These are phyloP conservation scores for Yamadazyma triangularis DNA, from an alignment of 1,139 yeast species.

Conservation along the genomic window DNA sequence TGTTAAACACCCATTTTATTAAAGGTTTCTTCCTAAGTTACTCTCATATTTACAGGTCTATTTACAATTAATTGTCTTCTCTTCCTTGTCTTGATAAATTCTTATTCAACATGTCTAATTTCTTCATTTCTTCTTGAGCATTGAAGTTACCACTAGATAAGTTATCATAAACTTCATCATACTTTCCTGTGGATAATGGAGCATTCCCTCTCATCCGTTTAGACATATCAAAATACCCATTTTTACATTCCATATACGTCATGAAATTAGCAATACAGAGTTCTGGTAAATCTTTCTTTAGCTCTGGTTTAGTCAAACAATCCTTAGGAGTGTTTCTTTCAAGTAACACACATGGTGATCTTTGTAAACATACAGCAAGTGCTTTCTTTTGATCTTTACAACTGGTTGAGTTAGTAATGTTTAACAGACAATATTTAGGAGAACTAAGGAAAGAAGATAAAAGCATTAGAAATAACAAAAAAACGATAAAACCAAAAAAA, in stretches of 20 bases:
- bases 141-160: conserved; percentile 77
- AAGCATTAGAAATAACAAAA: background rate
- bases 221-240: conserved; percentile 82
- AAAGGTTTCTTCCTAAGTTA: too few relatives aligned
- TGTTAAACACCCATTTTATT: too few relatives aligned
- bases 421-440: too few relatives aligned
- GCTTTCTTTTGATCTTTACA: conserved; percentile 92
- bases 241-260: conserved; percentile 84
- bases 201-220: conserved; percentile 94
- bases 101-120: conserved; percentile 53
- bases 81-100: conserved; percentile 32
- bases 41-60: background rate
- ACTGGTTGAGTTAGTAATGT: conserved; percentile 49
- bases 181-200: conserved; percentile 86
- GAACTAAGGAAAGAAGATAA: background rate
- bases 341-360: conserved; percentile 93
- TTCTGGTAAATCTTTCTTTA: conserved; percentile 76
- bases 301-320: conserved; percentile 77
- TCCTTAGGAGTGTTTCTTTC: conserved; percentile 87
- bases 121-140: conserved; percentile 72
- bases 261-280: conserved; percentile 80
- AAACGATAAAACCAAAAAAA: too few relatives aligned
- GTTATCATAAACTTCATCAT: conserved; percentile 79
- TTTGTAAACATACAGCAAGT: conserved; percentile 88
- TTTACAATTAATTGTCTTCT: background rate